phyloP scores from a whole-genome alignment of 805 yeast species.

The Sungouiozyma ichnusensis region DNA sequence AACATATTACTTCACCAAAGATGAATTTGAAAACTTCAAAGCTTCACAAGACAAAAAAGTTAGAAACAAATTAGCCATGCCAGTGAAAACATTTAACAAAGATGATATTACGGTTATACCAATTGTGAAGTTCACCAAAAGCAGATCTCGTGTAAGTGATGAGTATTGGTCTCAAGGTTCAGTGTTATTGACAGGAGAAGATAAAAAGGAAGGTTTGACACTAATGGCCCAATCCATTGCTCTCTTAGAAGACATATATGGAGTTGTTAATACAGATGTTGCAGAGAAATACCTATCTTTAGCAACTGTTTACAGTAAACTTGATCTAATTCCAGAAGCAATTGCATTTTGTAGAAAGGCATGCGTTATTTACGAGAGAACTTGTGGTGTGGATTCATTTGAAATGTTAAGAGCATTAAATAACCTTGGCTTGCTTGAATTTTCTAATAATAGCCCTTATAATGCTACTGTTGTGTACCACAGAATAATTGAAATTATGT shows the following conservation, averaged over 20 bases:
- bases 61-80: slow-evolving; percentile 23
- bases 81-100: slow-evolving; percentile 38
- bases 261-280: slow-evolving; percentile 68
- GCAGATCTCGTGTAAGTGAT: slow-evolving; percentile 56
- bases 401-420: slow-evolving; percentile 63
- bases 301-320: slow-evolving; percentile 56
- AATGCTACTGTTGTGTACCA: slow-evolving; percentile 54
- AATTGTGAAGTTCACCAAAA: slow-evolving; percentile 58
- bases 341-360: slow-evolving; percentile 57
- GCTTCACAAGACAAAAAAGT: slow-evolving; percentile 29
- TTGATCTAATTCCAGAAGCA: slow-evolving; percentile 49
- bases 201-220: slow-evolving; percentile 46
- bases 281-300: slow-evolving; percentile 57
- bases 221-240: slow-evolving; percentile 60
- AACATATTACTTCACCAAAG: slow-evolving; percentile 33
- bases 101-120: slow-evolving; percentile 71
- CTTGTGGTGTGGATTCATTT: slow-evolving; percentile 67
- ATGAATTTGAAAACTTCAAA: slow-evolving; percentile 26
- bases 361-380: slow-evolving; percentile 65
- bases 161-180: slow-evolving; percentile 65
- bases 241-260: slow-evolving; percentile 74
- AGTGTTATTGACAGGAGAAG: slow-evolving; percentile 21
- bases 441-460: slow-evolving; percentile 43
- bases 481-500: slow-evolving; percentile 41
- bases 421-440: slow-evolving; percentile 67